phyloP scores from a whole-genome alignment of 805 yeast genomes.

The Pichia eremophila region DNA sequence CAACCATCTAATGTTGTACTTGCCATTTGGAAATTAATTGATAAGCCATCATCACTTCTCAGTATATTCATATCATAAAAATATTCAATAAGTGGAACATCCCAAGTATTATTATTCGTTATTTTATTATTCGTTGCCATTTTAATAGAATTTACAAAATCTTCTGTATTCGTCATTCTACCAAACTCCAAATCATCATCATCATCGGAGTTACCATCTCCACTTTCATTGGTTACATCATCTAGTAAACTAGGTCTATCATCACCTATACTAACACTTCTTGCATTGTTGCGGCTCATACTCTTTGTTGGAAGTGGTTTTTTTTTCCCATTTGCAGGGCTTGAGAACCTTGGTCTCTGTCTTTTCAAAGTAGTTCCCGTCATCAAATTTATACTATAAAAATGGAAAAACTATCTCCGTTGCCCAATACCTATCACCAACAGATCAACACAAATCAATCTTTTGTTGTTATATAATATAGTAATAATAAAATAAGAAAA shows the following conservation, averaged over 20 bases:
- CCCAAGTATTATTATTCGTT: constrained; percentile 41
- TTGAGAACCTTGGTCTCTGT: neutral
- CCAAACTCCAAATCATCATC: neutral
- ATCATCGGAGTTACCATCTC: neutral
- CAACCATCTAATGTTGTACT: constrained; percentile 47
- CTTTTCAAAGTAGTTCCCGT: neutral
- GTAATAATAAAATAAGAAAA: no score
- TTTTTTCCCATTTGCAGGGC: neutral
- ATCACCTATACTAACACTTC: neutral
- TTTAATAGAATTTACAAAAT: constrained; percentile 20
- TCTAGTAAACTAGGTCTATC: neutral
- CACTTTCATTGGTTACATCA: neutral
- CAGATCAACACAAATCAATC: no score
- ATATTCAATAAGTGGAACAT: constrained; percentile 41
- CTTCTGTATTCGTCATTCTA: constrained; percentile 1
- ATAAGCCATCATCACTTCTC: constrained; percentile 31
- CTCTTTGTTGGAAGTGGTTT: neutral
- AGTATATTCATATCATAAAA: constrained; percentile 41
- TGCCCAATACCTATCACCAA: no score
- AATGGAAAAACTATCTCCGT: no score
- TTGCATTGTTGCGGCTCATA: neutral
- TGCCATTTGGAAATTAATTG: constrained; percentile 36
- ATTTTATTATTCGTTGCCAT: constrained; percentile 32
- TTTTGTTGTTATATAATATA: no score
- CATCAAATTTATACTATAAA: no score